Evolutionary conservation across 2,329 filamentous ascomycete species (phyloP).

Genomic region (Dichotomopilus funicola): DNA sequence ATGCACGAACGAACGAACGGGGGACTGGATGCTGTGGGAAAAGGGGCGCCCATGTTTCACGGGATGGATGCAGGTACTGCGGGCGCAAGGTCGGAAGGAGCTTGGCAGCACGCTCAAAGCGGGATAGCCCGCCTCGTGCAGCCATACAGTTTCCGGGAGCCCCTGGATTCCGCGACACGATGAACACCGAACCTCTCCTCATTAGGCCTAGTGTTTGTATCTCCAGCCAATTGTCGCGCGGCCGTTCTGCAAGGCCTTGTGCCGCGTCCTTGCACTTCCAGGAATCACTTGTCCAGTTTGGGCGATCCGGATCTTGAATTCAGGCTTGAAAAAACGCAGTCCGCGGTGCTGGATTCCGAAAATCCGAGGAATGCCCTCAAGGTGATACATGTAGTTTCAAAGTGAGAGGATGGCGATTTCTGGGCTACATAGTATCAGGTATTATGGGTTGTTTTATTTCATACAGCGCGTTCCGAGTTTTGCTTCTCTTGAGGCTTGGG

Average conservation of each 20-base stretch:
- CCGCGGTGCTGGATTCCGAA: neutral
- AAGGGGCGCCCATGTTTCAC: constrained; percentile 11
- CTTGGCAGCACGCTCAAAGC: constrained; percentile 14
- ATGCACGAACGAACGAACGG: constrained; percentile 3
- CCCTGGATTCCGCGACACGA: constrained; percentile 14
- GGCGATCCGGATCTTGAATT: constrained; percentile 3
- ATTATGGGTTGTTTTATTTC: too few species aligned
- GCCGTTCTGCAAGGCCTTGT: neutral
- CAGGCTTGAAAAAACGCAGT: neutral
- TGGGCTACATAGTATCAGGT: too few species aligned
- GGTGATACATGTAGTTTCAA: neutral
- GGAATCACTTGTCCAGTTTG: neutral
- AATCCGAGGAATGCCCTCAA: neutral
- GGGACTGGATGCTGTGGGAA: neutral
- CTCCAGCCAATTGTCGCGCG: neutral
- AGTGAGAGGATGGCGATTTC: too few species aligned
- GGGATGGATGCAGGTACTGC: constrained; percentile 12
- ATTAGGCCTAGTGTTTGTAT: neutral
- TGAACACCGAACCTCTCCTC: neutral
- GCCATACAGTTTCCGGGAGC: constrained; percentile 15
- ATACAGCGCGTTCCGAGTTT: too few species aligned
- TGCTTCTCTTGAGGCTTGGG: too few species aligned
- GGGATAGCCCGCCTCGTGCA: constrained; percentile 17
- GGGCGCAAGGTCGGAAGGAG: neutral
- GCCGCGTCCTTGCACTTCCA: neutral